Evolutionary conservation across 1,284 basidiomycete genomes (phyloP), one percentile per base, ranked within the genome.

Genomic region (Apiotrichum veenhuisii): DNA sequence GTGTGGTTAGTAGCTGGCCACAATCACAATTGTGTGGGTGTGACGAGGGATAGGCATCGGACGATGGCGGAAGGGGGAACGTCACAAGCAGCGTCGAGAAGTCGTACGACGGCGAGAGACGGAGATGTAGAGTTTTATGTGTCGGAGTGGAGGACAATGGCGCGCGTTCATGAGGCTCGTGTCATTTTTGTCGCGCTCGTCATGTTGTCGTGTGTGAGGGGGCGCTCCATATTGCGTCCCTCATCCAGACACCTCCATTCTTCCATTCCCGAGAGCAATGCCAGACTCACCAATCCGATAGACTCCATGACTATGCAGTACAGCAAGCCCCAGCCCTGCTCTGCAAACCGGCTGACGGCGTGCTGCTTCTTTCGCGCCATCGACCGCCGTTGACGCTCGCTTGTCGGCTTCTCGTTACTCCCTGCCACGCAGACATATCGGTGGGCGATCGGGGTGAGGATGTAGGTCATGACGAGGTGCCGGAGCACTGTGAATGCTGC

Each of bases 301-400:
- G 75, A 75, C 83, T 87, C 94, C 63, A 86, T 87, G 9, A 84
- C 65, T 37, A 83, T 78, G 73, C 90, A 94, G 78, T 95, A 97
- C 45, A 89, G 75, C 50, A 87, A 81, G 43, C 85, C 85, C 90
- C 92, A 98, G 51, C 90, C 88, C 78, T 98, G 95, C 77, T 98
- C 95, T 5, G 91, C 90, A 71, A 98, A 98, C 59, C 95, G 82
- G 47, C 88, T 75, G 43, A 91, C 85, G 62, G 84, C 86, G 70
- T 88, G 83, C 54, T 87, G 83, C 37, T 72, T 68, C 43, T 65
- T 69, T 46, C 50, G 7, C 43, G 43, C n/a, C 26, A 18, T 9
- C 40, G 54, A 36, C 15, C 36, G 30, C 38, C 37, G 26, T 41
- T 45, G 52, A 9, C 55, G 59, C 52, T 54, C 34, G 33, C 52